A percentile compares a stretch with the other conserved stretches of the same genome.
phyloP scores from a whole-genome alignment of 2,329 filamentous ascomycete species.

The Scedosporium minutisporum region DNA sequence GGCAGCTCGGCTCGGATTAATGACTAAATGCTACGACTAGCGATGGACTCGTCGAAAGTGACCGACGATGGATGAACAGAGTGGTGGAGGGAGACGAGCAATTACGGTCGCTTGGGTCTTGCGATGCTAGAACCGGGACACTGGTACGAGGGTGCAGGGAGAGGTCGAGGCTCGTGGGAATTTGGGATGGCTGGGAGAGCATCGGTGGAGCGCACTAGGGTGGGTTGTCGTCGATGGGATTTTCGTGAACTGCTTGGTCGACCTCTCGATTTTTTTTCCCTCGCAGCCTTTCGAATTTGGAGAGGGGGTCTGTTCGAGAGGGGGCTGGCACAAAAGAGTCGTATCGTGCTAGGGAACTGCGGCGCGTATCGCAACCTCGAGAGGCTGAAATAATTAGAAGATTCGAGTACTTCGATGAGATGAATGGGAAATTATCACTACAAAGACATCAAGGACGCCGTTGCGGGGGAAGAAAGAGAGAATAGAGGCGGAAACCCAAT shows the following conservation, averaged over 20 bases:
- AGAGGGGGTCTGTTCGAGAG: not conserved
- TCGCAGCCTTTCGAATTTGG: not conserved
- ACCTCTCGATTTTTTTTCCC: constrained; percentile 5
- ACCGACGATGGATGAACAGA: not conserved
- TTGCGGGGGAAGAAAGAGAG: not conserved
- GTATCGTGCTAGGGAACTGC: not conserved
- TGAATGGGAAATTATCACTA: not conserved
- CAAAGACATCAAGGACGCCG: not conserved
- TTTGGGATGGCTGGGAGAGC: constrained; percentile 6
- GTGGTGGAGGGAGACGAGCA: not conserved
- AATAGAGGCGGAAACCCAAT: not conserved
- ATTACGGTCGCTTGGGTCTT: not conserved
- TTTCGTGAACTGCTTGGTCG: not conserved
- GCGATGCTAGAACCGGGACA: not conserved
- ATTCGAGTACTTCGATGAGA: not conserved
- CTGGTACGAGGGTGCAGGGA: not conserved
- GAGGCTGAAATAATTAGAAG: not conserved
- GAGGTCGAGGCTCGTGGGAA: constrained; percentile 1
- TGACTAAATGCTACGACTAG: not conserved
- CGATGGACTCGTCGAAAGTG: not conserved
- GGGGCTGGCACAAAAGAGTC: not conserved
- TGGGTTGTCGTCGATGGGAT: not conserved
- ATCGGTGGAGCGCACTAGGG: constrained; percentile 1
- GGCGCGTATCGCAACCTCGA: not conserved
- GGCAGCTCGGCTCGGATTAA: not conserved